Evolutionary conservation across 2,329 filamentous ascomycete genomes (phyloP).

Genomic region (Fusarium armeniacum): DNA sequence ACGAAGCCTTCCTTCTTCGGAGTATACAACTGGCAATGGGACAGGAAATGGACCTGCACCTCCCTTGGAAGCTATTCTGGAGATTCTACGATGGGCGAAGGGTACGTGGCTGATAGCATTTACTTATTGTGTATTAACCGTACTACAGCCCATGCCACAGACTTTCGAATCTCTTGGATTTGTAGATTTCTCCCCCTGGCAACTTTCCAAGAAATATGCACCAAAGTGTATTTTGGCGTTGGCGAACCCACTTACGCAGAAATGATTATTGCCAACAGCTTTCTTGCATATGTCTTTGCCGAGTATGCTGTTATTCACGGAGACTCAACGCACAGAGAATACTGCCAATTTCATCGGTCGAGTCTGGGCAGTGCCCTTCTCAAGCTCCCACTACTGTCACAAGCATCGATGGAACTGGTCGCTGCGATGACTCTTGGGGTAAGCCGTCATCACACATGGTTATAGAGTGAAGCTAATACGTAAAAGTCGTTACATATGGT

Average conservation of each 20-base stretch:
- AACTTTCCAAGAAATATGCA: conserved; percentile 52
- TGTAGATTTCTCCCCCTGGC: conserved; percentile 53
- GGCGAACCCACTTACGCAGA: conserved; percentile 53
- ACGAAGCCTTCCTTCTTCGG: not conserved
- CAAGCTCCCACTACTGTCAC: conserved; percentile 52
- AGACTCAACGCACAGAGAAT: conserved; percentile 40
- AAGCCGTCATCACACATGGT: not conserved
- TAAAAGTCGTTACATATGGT: conserved; percentile 52
- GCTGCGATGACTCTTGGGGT: conserved; percentile 55
- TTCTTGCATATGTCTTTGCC: conserved; percentile 54
- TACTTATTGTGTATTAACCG: not conserved
- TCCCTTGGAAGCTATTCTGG: conserved; percentile 48
- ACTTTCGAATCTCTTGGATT: conserved; percentile 51
- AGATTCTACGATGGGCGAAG: conserved; percentile 53
- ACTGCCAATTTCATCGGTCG: conserved; percentile 46
- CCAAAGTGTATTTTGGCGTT: conserved; percentile 55
- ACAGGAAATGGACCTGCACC: conserved; percentile 45
- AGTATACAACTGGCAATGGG: not conserved
- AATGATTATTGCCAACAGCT: conserved; percentile 55
- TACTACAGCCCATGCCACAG: conserved; percentile 44
- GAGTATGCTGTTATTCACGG: conserved; percentile 51
- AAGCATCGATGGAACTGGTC: conserved; percentile 52
- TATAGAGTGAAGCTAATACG: accelerated
- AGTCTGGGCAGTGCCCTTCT: conserved; percentile 49
- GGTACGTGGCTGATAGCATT: conserved; percentile 28